phyloP scores from a whole-genome alignment of 169 alveolate species.

The Miamiensis avidus region DNA sequence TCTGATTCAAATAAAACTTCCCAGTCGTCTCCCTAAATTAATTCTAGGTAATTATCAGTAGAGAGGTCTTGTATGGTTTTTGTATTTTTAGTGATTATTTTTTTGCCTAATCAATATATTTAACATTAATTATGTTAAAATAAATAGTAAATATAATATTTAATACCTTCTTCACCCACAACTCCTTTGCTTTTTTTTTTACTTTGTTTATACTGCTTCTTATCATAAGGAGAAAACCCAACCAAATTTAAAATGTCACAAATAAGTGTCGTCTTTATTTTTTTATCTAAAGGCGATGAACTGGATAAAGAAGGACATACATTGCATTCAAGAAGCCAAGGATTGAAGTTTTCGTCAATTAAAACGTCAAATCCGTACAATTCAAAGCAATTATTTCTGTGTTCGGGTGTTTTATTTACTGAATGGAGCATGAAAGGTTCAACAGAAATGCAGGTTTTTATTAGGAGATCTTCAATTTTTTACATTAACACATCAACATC shows the following conservation, averaged over 20 bases:
- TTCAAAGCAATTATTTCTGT: constrained; percentile 75
- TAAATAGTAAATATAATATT: neutral
- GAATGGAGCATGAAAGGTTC: constrained; percentile 72
- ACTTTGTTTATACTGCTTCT: neutral
- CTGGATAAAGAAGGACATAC: constrained; percentile 82
- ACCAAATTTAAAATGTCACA: constrained; percentile 72
- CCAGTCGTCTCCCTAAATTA: constrained; percentile 21
- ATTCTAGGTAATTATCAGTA: constrained; percentile 12
- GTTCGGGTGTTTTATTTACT: constrained; percentile 45
- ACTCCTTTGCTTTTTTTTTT: neutral
- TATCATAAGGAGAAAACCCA: constrained; percentile 51
- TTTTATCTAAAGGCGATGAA: constrained; percentile 78
- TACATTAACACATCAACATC: constrained; percentile 35
- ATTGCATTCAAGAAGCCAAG: constrained; percentile 88
- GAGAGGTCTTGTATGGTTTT: constrained; percentile 5
- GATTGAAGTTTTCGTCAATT: constrained; percentile 74
- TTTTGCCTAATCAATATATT: neutral
- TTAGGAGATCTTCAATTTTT: constrained; percentile 76
- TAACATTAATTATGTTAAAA: neutral
- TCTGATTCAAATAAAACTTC: constrained; percentile 43
- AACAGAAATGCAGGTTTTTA: constrained; percentile 82
- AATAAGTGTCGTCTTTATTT: constrained; percentile 71
- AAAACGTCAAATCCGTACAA: constrained; percentile 88
- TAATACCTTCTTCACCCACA: neutral
- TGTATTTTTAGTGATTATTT: neutral